phyloP scores from a whole-genome alignment of 208 protist genomes.

The Wallacemonas rigidus region DNA sequence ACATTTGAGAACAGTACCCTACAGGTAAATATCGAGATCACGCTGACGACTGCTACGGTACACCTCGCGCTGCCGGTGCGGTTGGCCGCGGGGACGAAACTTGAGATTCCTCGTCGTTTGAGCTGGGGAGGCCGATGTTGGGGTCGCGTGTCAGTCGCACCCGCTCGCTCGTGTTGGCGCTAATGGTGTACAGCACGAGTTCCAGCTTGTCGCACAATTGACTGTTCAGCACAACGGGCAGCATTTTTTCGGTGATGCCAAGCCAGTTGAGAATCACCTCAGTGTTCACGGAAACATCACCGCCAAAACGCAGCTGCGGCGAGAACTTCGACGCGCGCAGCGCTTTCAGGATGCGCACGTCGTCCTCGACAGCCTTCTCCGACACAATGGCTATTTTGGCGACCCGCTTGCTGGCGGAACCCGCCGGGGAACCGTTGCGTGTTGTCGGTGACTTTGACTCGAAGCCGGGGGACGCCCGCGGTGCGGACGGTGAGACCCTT shows the following conservation, averaged over 20 bases:
- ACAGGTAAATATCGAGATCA: too few relatives aligned
- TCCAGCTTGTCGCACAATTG: conserved; percentile 75
- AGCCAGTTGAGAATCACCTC: conserved; percentile 91
- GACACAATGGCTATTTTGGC: conserved; percentile 1
- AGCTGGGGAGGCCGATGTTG: neutral
- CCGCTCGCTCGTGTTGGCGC: conserved; percentile 39
- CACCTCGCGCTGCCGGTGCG: neutral
- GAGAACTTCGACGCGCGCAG: conserved; percentile 73
- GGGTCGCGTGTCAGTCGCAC: conserved; percentile 18
- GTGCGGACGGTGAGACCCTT: neutral
- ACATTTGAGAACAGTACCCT: too few relatives aligned
- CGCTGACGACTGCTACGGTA: too few relatives aligned
- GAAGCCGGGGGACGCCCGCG: neutral
- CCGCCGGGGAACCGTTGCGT: neutral
- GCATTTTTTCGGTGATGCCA: conserved; percentile 84
- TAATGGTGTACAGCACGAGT: conserved; percentile 35
- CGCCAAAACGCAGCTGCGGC: conserved; percentile 86
- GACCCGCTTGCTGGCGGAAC: neutral
- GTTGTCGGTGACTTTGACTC: neutral
- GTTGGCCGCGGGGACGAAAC: neutral
- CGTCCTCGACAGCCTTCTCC: conserved; percentile 10
- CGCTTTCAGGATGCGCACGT: conserved; percentile 52
- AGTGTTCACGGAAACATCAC: conserved; percentile 86
- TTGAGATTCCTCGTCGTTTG: neutral
- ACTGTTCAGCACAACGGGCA: conserved; percentile 73